These are phyloP conservation scores for Pleurotus sapidus DNA, from an alignment of 768 basidiomycete genomes.

Conservation along the genomic window DNA sequence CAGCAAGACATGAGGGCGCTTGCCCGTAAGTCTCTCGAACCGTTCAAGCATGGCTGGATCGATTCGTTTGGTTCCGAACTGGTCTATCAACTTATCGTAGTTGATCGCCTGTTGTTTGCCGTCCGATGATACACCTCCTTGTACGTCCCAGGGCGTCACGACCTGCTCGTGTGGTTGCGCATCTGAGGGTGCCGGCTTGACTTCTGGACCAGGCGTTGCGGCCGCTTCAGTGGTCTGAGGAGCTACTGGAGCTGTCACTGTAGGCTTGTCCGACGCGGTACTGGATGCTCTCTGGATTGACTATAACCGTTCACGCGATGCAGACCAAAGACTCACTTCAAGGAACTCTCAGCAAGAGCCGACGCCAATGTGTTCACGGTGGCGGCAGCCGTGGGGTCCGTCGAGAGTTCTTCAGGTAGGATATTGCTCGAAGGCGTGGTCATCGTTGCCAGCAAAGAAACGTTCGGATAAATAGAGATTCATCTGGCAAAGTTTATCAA, in stretches of 20 bases:
- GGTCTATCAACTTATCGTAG: conserved; percentile 91
- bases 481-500: neutral
- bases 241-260: neutral
- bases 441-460: conserved; percentile 7
- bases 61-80: conserved; percentile 89
- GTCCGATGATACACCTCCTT: conserved; percentile 83
- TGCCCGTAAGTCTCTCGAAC: conserved; percentile 90
- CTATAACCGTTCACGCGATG: conserved; percentile 9
- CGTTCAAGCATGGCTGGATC: conserved; percentile 76
- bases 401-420: neutral
- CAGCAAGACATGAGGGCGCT: conserved; percentile 82
- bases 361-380: neutral
- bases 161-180: conserved; percentile 52
- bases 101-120: conserved; percentile 93
- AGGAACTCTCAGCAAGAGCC: conserved; percentile 7
- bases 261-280: neutral
- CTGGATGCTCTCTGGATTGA: neutral
- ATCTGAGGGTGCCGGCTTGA: conserved; percentile 7
- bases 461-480: neutral
- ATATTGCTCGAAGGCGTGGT: neutral
- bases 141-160: conserved; percentile 97
- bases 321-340: conserved; percentile 8
- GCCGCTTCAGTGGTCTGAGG: conserved; percentile 5
- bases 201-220: conserved; percentile 2
- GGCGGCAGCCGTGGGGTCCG: neutral